A percentile compares a stretch with the other conserved stretches of the same genome.
Conservation (phyloP, 1,139 yeast genomes). For the Candida buenavistaensis region DNA sequence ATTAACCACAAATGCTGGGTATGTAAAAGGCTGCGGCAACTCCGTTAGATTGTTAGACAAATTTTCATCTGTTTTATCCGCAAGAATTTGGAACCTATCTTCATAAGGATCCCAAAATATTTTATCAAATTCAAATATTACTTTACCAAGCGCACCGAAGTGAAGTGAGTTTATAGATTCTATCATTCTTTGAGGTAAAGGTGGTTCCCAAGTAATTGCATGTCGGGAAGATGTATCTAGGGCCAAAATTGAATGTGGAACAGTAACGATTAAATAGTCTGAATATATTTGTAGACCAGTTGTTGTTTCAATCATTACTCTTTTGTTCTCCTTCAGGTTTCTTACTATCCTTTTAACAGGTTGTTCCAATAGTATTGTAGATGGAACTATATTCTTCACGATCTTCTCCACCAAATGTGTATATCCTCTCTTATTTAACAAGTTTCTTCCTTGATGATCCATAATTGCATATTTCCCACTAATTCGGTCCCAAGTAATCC, state of each 20-base stretch:
- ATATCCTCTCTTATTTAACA: conserved; percentile 63
- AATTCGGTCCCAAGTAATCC: conserved; percentile 61
- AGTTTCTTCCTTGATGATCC: conserved; percentile 75
- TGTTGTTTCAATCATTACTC: conserved; percentile 21
- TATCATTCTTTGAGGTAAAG: conserved; percentile 48
- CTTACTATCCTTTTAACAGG: conserved; percentile 48
- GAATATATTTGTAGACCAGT: conserved; percentile 25
- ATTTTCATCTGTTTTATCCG: conserved; percentile 21
- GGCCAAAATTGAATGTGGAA: conserved; percentile 70
- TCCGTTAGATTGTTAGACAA: conserved; percentile 16
- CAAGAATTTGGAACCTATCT: conserved; percentile 54
- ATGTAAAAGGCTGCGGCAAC: conserved; percentile 29
- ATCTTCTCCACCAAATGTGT: conserved; percentile 50
- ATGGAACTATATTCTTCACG: conserved; percentile 35
- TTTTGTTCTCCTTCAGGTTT: conserved; percentile 15
- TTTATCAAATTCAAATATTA: conserved; percentile 65
- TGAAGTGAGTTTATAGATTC: conserved; percentile 52
- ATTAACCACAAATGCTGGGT: conserved; percentile 32
- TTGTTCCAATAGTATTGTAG: conserved; percentile 40
- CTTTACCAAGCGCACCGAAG: conserved; percentile 77
- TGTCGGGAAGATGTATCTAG: conserved; percentile 33
- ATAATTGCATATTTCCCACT: conserved; percentile 68
- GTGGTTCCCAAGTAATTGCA: conserved; percentile 60
- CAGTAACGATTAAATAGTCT: conserved; percentile 65
- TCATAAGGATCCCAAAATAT: conserved; percentile 63